These are phyloP conservation scores for Keithomyces neogunnii DNA, from an alignment of 2,329 filamentous ascomycete species.

Conservation along the genomic window DNA sequence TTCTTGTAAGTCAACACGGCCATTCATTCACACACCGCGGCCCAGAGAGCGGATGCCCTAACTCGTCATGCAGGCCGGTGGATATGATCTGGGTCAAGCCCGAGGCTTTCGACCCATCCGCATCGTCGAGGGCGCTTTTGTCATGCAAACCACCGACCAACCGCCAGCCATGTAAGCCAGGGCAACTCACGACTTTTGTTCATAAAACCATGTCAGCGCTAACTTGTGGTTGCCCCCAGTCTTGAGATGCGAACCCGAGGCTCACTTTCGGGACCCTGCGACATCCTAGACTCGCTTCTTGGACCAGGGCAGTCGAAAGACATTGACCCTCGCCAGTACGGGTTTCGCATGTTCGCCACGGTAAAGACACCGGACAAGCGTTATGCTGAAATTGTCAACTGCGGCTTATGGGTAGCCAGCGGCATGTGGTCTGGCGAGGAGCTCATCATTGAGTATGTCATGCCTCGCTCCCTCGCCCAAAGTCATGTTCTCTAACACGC, in stretches of 20 bases:
- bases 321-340: slow-evolving; percentile 35
- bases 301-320: slow-evolving; percentile 27
- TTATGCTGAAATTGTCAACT: slow-evolving; percentile 40
- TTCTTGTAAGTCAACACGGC: slow-evolving; percentile 28
- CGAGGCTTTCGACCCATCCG: slow-evolving; percentile 31
- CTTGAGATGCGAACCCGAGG: slow-evolving; percentile 38
- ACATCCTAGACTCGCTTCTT: slow-evolving; percentile 31
- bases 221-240: slow-evolving; percentile 11
- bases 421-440: slow-evolving; percentile 37
- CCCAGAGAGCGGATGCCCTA: slow-evolving; percentile 8
- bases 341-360: slow-evolving; percentile 39
- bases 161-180: slow-evolving; percentile 33
- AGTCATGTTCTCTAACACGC: no score
- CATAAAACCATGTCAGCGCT: not conserved
- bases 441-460: slow-evolving; percentile 36
- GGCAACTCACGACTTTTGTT: no score
- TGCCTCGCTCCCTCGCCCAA: not conserved
- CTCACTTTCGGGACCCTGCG: slow-evolving; percentile 37
- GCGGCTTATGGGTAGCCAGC: slow-evolving; percentile 40
- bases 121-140: slow-evolving; percentile 39
- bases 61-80: slow-evolving; percentile 25
- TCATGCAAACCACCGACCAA: slow-evolving; percentile 38
- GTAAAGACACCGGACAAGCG: slow-evolving; percentile 42
- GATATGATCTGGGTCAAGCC: slow-evolving; percentile 33
- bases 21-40: not conserved